A percentile compares a stretch with the other conserved stretches of the same genome.
These are phyloP conservation scores for Fusarium marasasianum DNA, from an alignment of 2,329 filamentous ascomycete species.

Conservation along the genomic window DNA sequence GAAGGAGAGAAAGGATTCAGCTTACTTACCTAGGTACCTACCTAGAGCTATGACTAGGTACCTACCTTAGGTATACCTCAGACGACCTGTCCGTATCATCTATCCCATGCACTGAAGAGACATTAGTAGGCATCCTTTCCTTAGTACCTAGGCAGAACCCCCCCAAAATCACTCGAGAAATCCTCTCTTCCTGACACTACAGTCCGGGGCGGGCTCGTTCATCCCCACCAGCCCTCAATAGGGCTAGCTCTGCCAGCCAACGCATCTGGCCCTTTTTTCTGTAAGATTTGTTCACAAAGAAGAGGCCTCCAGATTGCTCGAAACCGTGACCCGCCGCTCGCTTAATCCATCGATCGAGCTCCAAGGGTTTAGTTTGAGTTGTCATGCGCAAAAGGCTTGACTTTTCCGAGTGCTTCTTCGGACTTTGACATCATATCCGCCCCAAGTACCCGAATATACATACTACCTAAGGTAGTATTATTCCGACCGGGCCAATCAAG, in stretches of 20 bases:
- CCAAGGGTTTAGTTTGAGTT: neutral
- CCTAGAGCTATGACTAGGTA: no score
- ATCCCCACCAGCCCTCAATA: conserved; percentile 14
- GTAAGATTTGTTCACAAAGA: neutral
- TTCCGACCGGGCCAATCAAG: neutral
- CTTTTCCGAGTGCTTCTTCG: conserved; percentile 2
- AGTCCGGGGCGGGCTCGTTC: neutral
- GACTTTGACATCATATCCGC: conserved; percentile 1
- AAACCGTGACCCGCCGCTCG: neutral
- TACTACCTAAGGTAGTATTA: no score
- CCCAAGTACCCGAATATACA: neutral
- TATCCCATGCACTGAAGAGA: neutral
- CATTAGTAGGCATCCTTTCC: neutral
- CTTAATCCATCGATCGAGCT: neutral
- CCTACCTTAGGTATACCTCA: neutral
- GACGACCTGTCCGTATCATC: neutral
- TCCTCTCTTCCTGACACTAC: conserved; percentile 9
- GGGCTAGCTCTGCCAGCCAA: conserved; percentile 24
- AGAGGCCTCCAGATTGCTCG: conserved; percentile 32
- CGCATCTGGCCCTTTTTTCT: neutral
- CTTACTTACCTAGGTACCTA: neutral
- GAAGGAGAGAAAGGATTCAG: neutral
- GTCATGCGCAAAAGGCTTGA: neutral
- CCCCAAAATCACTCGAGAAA: conserved; percentile 7
- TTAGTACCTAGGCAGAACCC: neutral